Conservation (phyloP, 345 rosid species). For the Ceriops zippeliana region DNA sequence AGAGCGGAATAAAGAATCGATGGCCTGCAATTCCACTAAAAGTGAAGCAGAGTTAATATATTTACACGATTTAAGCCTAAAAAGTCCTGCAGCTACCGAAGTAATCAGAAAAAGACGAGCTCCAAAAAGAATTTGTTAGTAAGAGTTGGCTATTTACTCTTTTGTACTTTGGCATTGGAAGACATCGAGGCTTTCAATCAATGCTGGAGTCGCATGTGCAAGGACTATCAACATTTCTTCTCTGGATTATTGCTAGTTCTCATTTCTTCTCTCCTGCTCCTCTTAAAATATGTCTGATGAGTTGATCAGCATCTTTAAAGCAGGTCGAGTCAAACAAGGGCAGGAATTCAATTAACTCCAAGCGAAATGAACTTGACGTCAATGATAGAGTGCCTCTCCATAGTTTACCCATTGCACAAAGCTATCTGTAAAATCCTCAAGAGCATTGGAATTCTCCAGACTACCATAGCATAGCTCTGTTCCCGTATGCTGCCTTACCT, state of each 20-base stretch:
- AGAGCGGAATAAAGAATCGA: slow-evolving; percentile 40
- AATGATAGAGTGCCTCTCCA: slow-evolving; percentile 75
- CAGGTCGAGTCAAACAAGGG: slow-evolving; percentile 1
- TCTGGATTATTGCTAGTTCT: background rate
- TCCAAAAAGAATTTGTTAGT: slow-evolving; percentile 38
- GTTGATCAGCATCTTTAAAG: slow-evolving; percentile 1
- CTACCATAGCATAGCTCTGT: slow-evolving; percentile 33
- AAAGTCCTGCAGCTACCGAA: background rate
- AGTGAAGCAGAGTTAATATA: slow-evolving; percentile 25
- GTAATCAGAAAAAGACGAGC: slow-evolving; percentile 24
- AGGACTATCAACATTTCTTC: slow-evolving; percentile 7
- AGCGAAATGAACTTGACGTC: background rate
- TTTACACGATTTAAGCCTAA: slow-evolving; percentile 40
- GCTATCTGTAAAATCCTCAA: slow-evolving; percentile 65
- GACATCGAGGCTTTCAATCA: slow-evolving; percentile 18
- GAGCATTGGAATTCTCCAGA: slow-evolving; percentile 30
- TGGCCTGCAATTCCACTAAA: slow-evolving; percentile 34
- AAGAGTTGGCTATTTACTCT: slow-evolving; percentile 46
- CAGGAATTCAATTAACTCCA: background rate
- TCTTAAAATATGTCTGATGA: slow-evolving; percentile 7
- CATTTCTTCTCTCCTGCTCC: background rate
- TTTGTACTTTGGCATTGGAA: slow-evolving; percentile 27
- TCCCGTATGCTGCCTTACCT: slow-evolving; percentile 57
- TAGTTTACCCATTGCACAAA: slow-evolving; percentile 76
- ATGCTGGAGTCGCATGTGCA: background rate